Percentiles rank a stretch among this genome's conserved stretches.
Conservation (phyloP, 495 filamentous ascomycete species). For the Penicillium coffeae region DNA sequence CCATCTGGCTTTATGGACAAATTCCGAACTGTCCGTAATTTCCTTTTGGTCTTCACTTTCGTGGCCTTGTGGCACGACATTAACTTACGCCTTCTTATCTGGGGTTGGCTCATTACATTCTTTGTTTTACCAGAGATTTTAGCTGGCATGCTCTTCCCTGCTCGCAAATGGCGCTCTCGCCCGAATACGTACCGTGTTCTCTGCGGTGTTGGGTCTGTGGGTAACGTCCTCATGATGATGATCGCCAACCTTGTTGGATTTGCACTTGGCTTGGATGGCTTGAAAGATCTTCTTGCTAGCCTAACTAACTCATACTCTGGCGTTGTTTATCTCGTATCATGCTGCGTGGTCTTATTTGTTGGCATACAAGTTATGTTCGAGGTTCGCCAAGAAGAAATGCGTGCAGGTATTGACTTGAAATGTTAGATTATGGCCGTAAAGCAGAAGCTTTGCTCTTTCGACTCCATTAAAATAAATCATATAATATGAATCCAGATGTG, state of each 20-base stretch:
- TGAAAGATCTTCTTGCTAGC: slow-evolving; percentile 68
- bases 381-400: slow-evolving; percentile 74
- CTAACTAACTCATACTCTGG: slow-evolving; percentile 73
- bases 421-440: slow-evolving; percentile 52
- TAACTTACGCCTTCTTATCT: slow-evolving; percentile 83
- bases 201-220: slow-evolving; percentile 81
- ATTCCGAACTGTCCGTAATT: slow-evolving; percentile 55
- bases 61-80: slow-evolving; percentile 99
- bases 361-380: slow-evolving; percentile 97
- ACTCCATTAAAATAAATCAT: background rate
- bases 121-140: slow-evolving; percentile 89
- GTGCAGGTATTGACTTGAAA: slow-evolving; percentile 79
- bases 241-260: slow-evolving; percentile 92
- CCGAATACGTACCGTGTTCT: slow-evolving; percentile 73
- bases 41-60: slow-evolving; percentile 89
- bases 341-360: slow-evolving; percentile 72
- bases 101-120: slow-evolving; percentile 92
- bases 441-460: background rate
- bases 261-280: slow-evolving; percentile 82
- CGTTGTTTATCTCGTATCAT: slow-evolving; percentile 64
- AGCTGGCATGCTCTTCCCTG: slow-evolving; percentile 67
- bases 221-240: slow-evolving; percentile 93
- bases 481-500: slow-evolving; percentile 4
- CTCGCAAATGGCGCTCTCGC: slow-evolving; percentile 58
- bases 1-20: slow-evolving; percentile 25